Evolutionary conservation across 495 filamentous ascomycete species (phyloP).

Genomic region (Beverwykella pulmonaria): DNA sequence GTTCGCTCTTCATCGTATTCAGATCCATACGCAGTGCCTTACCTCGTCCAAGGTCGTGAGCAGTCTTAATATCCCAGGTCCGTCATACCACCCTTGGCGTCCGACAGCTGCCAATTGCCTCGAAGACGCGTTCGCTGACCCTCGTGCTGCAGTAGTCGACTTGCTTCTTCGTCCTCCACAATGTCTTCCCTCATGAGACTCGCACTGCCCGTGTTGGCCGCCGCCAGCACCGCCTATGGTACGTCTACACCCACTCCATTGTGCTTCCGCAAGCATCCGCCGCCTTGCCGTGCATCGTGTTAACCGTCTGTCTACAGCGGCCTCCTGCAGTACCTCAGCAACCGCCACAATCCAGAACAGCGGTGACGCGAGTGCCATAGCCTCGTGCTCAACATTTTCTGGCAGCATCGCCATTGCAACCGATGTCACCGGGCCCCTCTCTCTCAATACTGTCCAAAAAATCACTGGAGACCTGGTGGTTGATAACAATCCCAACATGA

Average conservation of each 20-base stretch:
- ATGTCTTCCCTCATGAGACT: slow-evolving; percentile 75
- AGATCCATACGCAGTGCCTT: slow-evolving; percentile 25
- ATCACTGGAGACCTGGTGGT: slow-evolving; percentile 71
- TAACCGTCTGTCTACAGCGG: slow-evolving; percentile 23
- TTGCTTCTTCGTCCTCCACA: slow-evolving; percentile 19
- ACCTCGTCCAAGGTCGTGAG: slow-evolving; percentile 19
- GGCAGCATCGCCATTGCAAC: slow-evolving; percentile 70
- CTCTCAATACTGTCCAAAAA: slow-evolving; percentile 57
- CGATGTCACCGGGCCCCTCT: slow-evolving; percentile 54
- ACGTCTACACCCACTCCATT: slow-evolving; percentile 43
- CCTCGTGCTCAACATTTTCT: slow-evolving; percentile 66
- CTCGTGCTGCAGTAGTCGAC: slow-evolving; percentile 29
- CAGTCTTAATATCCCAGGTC: slow-evolving; percentile 39
- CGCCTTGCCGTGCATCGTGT: background rate
- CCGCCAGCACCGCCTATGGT: slow-evolving; percentile 68
- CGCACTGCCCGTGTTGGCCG: slow-evolving; percentile 73
- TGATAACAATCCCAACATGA: slow-evolving; percentile 61
- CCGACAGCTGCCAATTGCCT: slow-evolving; percentile 11
- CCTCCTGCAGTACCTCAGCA: slow-evolving; percentile 53
- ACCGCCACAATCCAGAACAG: slow-evolving; percentile 63
- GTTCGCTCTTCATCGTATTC: slow-evolving; percentile 37
- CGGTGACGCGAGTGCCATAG: slow-evolving; percentile 70
- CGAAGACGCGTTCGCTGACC: slow-evolving; percentile 21
- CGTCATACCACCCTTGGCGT: slow-evolving; percentile 8
- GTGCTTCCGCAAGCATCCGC: background rate